Base-by-base conservation (phyloP, 1,284 basidiomycete genomes). In the Sphagnurus paluster region DNA sequence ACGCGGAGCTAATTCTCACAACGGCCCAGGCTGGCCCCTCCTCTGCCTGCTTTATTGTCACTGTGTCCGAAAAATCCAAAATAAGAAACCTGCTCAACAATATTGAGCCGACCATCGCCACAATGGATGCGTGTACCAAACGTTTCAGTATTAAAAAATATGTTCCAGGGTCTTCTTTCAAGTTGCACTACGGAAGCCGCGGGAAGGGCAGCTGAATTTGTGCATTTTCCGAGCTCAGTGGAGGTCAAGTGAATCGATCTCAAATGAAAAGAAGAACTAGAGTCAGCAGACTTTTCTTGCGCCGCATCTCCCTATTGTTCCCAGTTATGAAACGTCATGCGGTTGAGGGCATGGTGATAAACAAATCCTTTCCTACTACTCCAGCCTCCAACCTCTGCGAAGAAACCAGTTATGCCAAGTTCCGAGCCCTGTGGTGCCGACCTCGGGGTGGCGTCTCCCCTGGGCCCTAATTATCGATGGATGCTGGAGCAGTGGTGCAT, bases 241-340 rank as follows among this genome's bases (percentile, higher is more conserved):
- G 5, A 4, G 4, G n/a, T 14, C 21, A 16, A 4, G 5, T 23
- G 11, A 17, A 7, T 35, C 23, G 33, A 36, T 33, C 33, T 11
- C 34, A 19, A 14, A 11, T 36, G 42, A 43, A 43, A 43, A 32
- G 36, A 9, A 1, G 5, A 26, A 6, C 2, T 26, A 13, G 3
- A 10, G 34, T 36, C 42, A 36, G 24, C 33, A 30, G 33, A 42
- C 41, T 21, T 36, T 23, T 6, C 26, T 13, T 6, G 28, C 21
- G 30, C 32, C 13, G 11, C 10, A 4, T n/a, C 29, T n/a, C 4
- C 13, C 19, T n/a, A 19, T n/a, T n/a, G n/a, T 42, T 34, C 33
- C 26, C 36, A 34, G 36, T 43, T 34, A 19, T 32, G 34, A 43
- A 35, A 35, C 42, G 36, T 35, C 39, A 40, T 40, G 28, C 7